These are phyloP conservation scores for Pleurotus tuber-regium DNA, from an alignment of 768 basidiomycete genomes.

Conservation along the genomic window DNA sequence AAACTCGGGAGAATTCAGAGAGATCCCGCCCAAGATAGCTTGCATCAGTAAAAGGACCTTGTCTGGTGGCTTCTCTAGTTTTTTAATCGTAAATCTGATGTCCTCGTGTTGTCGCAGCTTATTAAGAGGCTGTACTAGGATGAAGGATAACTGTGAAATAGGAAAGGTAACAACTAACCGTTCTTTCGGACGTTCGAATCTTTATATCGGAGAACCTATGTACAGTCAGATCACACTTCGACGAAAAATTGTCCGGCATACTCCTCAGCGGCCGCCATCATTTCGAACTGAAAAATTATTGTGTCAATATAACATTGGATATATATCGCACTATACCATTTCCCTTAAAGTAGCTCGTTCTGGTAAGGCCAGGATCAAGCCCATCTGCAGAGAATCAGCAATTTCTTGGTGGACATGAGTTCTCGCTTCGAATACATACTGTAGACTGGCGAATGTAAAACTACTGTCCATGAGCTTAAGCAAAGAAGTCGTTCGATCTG, in stretches of 20 bases:
- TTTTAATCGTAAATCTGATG: constrained; percentile 75
- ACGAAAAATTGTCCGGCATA: constrained; percentile 25
- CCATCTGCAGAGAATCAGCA: constrained; percentile 51
- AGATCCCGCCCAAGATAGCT: constrained; percentile 73
- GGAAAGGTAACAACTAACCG: constrained; percentile 33
- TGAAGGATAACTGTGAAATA: background rate
- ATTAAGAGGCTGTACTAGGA: constrained; percentile 47
- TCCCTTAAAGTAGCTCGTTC: constrained; percentile 57
- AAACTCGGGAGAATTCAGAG: constrained; percentile 66
- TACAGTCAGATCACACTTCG: background rate
- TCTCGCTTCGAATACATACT: constrained; percentile 30
- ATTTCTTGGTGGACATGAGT: background rate
- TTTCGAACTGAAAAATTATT: constrained; percentile 51
- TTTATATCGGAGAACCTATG: constrained; percentile 65
- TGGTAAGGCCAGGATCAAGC: constrained; percentile 57
- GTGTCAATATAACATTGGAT: constrained; percentile 1
- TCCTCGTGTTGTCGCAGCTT: constrained; percentile 70
- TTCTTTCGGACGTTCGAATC: constrained; percentile 74
- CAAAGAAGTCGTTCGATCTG: background rate
- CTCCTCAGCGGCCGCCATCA: constrained; percentile 67
- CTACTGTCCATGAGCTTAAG: constrained; percentile 32
- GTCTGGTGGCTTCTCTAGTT: constrained; percentile 66
- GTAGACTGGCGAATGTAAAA: constrained; percentile 74
- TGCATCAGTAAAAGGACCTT: constrained; percentile 84
- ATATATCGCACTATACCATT: constrained; percentile 47